phyloP scores from a whole-genome alignment of 2,329 filamentous ascomycete species.

The Aspergillus pseudoterreus region DNA sequence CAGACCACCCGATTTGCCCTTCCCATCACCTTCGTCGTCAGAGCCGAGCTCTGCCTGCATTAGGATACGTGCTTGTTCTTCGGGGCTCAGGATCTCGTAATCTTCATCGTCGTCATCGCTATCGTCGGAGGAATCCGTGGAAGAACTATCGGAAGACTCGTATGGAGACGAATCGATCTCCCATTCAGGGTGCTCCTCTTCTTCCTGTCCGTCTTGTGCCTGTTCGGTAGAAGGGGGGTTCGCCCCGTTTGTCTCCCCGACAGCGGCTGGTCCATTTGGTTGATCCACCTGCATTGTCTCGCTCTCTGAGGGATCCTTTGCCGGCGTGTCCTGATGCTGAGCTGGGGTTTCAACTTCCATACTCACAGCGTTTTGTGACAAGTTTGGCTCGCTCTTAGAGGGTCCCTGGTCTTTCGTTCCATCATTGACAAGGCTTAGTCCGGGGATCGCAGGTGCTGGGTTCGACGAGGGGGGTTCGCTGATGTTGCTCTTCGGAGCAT shows the following conservation, averaged over 20 bases:
- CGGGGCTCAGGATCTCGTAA: conserved; percentile 71
- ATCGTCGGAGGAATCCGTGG: conserved; percentile 62
- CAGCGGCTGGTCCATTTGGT: neutral
- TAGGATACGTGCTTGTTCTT: conserved; percentile 77
- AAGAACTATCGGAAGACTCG: conserved; percentile 61
- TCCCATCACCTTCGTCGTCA: conserved; percentile 67
- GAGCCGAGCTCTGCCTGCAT: conserved; percentile 80
- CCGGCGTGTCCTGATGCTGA: neutral
- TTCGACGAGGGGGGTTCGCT: conserved; percentile 16
- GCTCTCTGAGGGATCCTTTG: conserved; percentile 5
- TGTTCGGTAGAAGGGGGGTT: neutral
- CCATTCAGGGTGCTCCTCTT: conserved; percentile 69
- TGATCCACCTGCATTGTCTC: conserved; percentile 27
- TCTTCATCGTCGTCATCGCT: conserved; percentile 50
- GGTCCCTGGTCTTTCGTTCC: conserved; percentile 11
- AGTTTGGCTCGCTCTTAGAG: conserved; percentile 4
- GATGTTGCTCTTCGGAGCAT: conserved; percentile 2
- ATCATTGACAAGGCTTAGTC: conserved; percentile 32
- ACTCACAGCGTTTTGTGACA: neutral
- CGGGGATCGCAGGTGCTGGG: conserved; percentile 29
- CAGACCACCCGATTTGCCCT: conserved; percentile 43
- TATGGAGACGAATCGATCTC: conserved; percentile 75
- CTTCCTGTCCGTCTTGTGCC: conserved; percentile 14
- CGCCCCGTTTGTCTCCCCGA: neutral
- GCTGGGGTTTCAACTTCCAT: neutral